Base-by-base conservation (phyloP, 257 asterid species). In the Rehmannia glutinosa region DNA sequence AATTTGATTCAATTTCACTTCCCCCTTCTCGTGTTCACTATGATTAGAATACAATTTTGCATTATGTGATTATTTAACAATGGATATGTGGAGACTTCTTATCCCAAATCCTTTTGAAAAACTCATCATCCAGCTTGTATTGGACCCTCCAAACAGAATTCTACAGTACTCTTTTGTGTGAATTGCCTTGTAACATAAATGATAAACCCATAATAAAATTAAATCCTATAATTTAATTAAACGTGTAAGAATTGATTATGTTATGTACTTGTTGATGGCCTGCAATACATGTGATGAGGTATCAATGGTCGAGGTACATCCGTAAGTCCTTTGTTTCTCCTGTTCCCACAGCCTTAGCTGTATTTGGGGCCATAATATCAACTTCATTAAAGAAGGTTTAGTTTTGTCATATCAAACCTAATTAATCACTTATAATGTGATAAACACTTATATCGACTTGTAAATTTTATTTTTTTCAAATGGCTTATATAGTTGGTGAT, bases 251-350 rank as follows among this genome's bases (percentile, higher is more conserved):
- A 23, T 47, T 17, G n/a, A 45, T 25, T 28, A 50, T 10, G 56
- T 3, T 2, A 3, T 60, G 66, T 61, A 52, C 53, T 64, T 66
- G 47, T 43, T 54, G 20, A 42, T 19, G n/a, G 62, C 30, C 15
- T 62, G 80, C 74, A 70, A 71, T 59, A 57, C 84, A 80, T 82
- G 82, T 77, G 82, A 74, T 38, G 72, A 61, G 66, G 62, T 65
- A 49, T 76, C 35, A 67, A 71, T 66, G 70, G 84, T 32, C 47
- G 69, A 71, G 80, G 88, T 85, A 82, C 84, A 55, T 68, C 84
- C 88, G 83, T 76, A 76, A 78, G 86, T 82, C 81, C 81, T 75
- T 74, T 62, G 67, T 23, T 63, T 57, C 68, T 62, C 10, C 20
- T 5, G 64, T 47, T 58, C 46, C 67, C 69, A 61, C 55, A 27